A percentile compares a stretch with the other conserved stretches of the same genome.
Conservation (phyloP, 257 asterid species). For the Ocimum tenuiflorum region DNA sequence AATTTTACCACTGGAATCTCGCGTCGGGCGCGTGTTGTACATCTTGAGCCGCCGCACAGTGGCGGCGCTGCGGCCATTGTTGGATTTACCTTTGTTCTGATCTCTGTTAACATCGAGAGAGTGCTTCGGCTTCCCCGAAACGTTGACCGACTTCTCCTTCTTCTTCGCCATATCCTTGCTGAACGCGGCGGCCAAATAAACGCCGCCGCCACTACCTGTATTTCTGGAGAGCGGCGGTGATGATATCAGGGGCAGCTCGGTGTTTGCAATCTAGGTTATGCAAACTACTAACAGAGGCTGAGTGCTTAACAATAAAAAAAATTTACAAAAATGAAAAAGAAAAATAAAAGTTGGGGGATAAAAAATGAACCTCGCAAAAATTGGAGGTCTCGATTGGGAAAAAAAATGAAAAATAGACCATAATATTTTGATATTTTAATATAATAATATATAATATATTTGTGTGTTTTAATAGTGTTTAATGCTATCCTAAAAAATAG, state of each 20-base stretch:
- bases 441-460: too few relatives aligned
- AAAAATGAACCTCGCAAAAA: too few relatives aligned
- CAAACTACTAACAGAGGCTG: not conserved
- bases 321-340: too few relatives aligned
- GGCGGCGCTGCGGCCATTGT: constrained; percentile 62
- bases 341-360: too few relatives aligned
- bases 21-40: constrained; percentile 70
- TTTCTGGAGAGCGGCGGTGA: not conserved
- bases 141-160: constrained; percentile 72
- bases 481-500: too few relatives aligned
- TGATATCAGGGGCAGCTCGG: not conserved
- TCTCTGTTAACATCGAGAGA: constrained; percentile 69
- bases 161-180: constrained; percentile 47
- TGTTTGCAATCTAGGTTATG: not conserved
- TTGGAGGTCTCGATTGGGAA: too few relatives aligned
- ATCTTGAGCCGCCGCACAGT: constrained; percentile 92
- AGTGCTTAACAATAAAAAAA: not conserved
- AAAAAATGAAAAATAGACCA: too few relatives aligned
- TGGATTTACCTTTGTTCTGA: constrained; percentile 33
- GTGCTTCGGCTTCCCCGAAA: constrained; percentile 94
- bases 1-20: constrained; percentile 51
- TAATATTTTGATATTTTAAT: too few relatives aligned
- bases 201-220: not conserved
- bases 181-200: not conserved
- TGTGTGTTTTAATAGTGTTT: too few relatives aligned